These are phyloP conservation scores for Solanum hybrid DNA, from an alignment of 305 asterid genomes.

Conservation along the genomic window DNA sequence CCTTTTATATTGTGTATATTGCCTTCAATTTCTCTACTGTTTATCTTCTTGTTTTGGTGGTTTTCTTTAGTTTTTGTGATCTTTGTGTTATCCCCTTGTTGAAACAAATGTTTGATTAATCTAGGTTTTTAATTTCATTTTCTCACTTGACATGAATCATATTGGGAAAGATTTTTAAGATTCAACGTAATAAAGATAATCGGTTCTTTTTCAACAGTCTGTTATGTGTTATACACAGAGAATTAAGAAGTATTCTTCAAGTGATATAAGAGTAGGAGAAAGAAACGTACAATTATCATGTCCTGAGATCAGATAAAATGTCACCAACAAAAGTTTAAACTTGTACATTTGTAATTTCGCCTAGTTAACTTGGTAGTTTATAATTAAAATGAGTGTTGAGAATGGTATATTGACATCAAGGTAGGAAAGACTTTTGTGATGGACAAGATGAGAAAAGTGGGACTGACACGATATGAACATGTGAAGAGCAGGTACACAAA, in stretches of 20 bases:
- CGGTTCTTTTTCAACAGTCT: background rate
- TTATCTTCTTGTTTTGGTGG: background rate
- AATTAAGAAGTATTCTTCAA: background rate
- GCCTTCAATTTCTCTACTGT: background rate
- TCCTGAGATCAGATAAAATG: background rate
- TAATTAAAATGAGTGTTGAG: background rate
- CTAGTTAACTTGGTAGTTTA: background rate
- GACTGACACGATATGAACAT: background rate
- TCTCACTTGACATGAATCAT: background rate
- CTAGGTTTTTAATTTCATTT: background rate
- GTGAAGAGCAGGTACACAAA: background rate
- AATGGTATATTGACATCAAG: background rate
- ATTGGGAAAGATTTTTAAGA: background rate
- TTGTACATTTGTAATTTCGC: background rate
- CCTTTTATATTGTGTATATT: background rate
- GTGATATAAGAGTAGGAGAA: background rate
- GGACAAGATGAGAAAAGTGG: background rate
- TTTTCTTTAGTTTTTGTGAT: background rate
- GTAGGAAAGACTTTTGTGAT: background rate
- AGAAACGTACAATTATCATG: background rate
- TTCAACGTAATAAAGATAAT: background rate
- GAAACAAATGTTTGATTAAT: background rate
- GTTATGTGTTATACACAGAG: background rate
- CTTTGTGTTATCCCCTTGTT: background rate
- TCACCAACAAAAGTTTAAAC: background rate